Evolutionary conservation across 176 grass and related monocot genomes (phyloP), one percentile per base, ranked within the genome.

Genomic region (Aechmea fasciata): DNA sequence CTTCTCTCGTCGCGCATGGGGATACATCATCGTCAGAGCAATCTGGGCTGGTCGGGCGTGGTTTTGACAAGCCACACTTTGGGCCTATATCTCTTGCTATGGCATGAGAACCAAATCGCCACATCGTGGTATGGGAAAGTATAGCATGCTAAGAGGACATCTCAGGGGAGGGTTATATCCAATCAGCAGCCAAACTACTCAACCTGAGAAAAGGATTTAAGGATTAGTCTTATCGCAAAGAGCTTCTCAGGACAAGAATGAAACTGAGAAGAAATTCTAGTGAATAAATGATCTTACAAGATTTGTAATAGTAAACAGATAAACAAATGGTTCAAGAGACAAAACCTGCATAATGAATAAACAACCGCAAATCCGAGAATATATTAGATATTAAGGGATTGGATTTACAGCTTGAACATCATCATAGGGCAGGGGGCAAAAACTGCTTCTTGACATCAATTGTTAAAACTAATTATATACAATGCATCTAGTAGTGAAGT

Each of bases 1-100:
- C 71, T 63, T 73, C 71, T 57, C 19, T 51, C 10, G 18, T 49
- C 13, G 57, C 33, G 24, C 11, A 50, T 51, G 71, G 71, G 24
- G 71, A 50, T 13, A 47, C 17, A 49, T 73, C 71, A 64, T 73
- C 71, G 15, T 64, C 71, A 63, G 57, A 73, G 19, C 71, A 73
- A 73, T 63, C 47, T 25, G 47, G 55, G 50, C 4, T 64, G 14
- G n/a, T 20, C 14, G 20, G 41, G 15, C 47, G 48, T 73, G 71
- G 71, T 12, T 63, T 73, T 12, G 13, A 73, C 33, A 10, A 26
- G 29, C 12, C 50, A 3, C n/a, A 24, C 49, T 33, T 73, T 63
- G 47, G 8, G 12, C 33, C 55, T 73, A 73, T 50, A 73, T 47
- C 64, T 50, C 57, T 57, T 63, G 19, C 57, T 24, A 73, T 49